Conservation (phyloP, 371 early-diverging fungal genomes). For the Apophysomyces elegans region DNA sequence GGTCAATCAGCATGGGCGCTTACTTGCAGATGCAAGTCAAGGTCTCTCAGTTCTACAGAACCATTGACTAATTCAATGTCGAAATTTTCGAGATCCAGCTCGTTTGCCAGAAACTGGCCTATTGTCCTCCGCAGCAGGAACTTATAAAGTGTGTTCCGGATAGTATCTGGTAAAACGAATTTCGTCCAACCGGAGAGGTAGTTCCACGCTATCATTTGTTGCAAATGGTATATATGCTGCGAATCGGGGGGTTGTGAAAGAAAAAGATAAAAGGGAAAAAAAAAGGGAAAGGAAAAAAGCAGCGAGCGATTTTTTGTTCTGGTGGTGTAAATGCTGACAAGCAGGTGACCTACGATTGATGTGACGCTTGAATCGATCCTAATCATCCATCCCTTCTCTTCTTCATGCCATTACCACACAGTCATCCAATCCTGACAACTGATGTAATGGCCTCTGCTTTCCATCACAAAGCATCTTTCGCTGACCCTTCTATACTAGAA, state of each 20-base stretch:
- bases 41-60: conserved; percentile 75
- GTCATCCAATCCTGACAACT: too few relatives aligned
- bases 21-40: conserved; percentile 81
- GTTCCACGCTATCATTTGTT: conserved; percentile 51
- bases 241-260: not conserved
- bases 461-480: too few relatives aligned
- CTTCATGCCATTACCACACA: too few relatives aligned
- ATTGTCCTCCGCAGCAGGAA: conserved; percentile 83
- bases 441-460: too few relatives aligned
- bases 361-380: too few relatives aligned
- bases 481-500: too few relatives aligned
- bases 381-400: too few relatives aligned
- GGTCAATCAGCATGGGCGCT: conserved; percentile 14
- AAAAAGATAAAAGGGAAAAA: conserved; percentile 6
- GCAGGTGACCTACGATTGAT: too few relatives aligned
- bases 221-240: conserved; percentile 9
- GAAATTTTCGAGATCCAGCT: conserved; percentile 82
- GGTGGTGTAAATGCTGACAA: too few relatives aligned
- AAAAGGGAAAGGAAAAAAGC: conserved; percentile 1
- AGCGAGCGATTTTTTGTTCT: too few relatives aligned
- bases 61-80: conserved; percentile 90
- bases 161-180: conserved; percentile 66
- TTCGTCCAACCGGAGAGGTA: conserved; percentile 49
- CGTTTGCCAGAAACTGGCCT: conserved; percentile 82
- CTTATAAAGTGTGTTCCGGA: conserved; percentile 86